phyloP scores from a whole-genome alignment of 495 filamentous ascomycete species.

The Ascobolus immersus region DNA sequence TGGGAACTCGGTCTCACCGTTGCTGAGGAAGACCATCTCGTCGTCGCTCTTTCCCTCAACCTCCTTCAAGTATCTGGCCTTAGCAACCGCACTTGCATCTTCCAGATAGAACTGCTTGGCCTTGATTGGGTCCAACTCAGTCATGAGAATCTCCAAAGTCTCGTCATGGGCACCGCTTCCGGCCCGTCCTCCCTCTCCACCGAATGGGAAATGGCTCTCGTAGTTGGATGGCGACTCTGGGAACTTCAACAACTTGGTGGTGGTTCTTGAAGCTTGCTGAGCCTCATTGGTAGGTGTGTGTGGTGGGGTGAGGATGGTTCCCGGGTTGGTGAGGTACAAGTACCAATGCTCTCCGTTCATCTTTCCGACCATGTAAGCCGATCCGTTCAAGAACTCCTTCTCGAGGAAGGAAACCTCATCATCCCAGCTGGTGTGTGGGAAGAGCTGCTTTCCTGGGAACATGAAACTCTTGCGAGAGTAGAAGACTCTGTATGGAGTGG shows the following conservation, averaged over 20 bases:
- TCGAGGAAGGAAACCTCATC: slow-evolving; percentile 84
- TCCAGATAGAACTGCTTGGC: slow-evolving; percentile 93
- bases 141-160: slow-evolving; percentile 95
- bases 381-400: slow-evolving; percentile 67
- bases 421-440: slow-evolving; percentile 91
- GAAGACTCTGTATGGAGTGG: slow-evolving; percentile 84
- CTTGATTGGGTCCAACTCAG: slow-evolving; percentile 74
- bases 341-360: slow-evolving; percentile 99
- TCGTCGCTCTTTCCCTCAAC: slow-evolving; percentile 27
- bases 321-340: slow-evolving; percentile 76
- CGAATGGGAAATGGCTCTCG: slow-evolving; percentile 17
- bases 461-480: slow-evolving; percentile 98
- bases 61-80: slow-evolving; percentile 41
- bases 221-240: slow-evolving; percentile 16
- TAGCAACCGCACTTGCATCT: slow-evolving; percentile 71
- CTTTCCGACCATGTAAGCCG: slow-evolving; percentile 98
- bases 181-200: slow-evolving; percentile 17
- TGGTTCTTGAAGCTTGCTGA: slow-evolving; percentile 33
- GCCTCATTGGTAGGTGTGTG: slow-evolving; percentile 35
- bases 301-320: slow-evolving; percentile 59
- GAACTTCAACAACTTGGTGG: slow-evolving; percentile 37
- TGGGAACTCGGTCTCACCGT: slow-evolving; percentile 38
- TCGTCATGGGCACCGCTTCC: slow-evolving; percentile 36
- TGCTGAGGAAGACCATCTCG: slow-evolving; percentile 53
- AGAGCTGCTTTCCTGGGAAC: slow-evolving; percentile 80